phyloP scores from a whole-genome alignment of 768 basidiomycete species.

The Amanita jacksonii region DNA sequence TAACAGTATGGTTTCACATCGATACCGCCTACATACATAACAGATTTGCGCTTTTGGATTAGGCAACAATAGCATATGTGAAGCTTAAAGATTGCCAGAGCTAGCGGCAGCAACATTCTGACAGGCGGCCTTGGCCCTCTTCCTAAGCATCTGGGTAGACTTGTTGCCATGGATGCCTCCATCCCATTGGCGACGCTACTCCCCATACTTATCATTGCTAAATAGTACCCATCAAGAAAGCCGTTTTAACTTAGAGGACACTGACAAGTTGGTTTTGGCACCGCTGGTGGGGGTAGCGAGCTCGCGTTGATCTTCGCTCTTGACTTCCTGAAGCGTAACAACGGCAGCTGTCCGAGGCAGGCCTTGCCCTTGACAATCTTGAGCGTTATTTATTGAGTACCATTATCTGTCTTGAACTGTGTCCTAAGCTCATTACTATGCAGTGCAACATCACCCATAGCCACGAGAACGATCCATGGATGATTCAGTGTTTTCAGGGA shows the following conservation, averaged over 20 bases:
- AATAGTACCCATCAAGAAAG: not conserved
- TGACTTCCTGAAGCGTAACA: constrained; percentile 86
- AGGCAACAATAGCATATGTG: not conserved
- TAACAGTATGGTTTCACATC: too few species aligned
- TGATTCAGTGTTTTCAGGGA: too few species aligned
- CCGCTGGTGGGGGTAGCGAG: constrained; percentile 88
- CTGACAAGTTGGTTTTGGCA: constrained; percentile 95
- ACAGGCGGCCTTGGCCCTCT: constrained; percentile 88
- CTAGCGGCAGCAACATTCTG: constrained; percentile 45
- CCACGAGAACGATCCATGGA: too few species aligned
- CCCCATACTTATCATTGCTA: constrained; percentile 90
- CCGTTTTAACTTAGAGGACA: not conserved
- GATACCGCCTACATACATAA: too few species aligned
- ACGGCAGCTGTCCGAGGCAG: constrained; percentile 92
- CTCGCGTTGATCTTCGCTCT: constrained; percentile 88
- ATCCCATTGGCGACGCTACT: constrained; percentile 87
- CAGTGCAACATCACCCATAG: too few species aligned
- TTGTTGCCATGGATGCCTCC: constrained; percentile 95
- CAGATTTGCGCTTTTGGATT: too few species aligned
- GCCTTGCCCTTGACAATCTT: constrained; percentile 99
- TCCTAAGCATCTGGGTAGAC: constrained; percentile 86
- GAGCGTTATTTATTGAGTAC: too few species aligned
- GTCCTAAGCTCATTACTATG: too few species aligned
- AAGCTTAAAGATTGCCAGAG: constrained; percentile 53
- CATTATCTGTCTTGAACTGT: too few species aligned